phyloP scores from a whole-genome alignment of 2,329 filamentous ascomycete species.

The Aspergillus tamarii region DNA sequence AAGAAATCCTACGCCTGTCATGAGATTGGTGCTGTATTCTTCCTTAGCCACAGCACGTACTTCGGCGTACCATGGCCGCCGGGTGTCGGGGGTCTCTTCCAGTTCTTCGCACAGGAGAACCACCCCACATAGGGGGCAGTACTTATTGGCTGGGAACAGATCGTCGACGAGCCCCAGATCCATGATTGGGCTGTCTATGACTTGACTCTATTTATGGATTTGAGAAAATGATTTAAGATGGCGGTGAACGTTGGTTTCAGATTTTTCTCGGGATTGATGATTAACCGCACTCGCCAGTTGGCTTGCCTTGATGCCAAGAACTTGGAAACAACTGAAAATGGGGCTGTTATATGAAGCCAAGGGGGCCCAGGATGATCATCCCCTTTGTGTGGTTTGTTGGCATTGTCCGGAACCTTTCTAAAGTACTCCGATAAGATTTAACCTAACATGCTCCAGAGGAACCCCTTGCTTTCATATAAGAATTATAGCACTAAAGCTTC shows the following conservation, averaged over 20 bases:
- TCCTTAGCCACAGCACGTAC: background rate
- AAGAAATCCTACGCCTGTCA: background rate
- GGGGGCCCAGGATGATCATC: too few relatives aligned
- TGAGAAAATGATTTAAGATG: background rate
- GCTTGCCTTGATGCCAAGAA: background rate
- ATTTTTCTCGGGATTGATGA: slow-evolving; percentile 2
- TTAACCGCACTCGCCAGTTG: slow-evolving; percentile 2
- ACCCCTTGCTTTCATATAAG: too few relatives aligned
- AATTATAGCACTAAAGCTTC: too few relatives aligned
- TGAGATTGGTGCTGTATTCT: background rate
- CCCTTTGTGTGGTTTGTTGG: too few relatives aligned
- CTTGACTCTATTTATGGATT: background rate
- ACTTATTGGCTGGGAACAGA: background rate
- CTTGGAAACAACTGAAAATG: too few relatives aligned
- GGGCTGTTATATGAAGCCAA: too few relatives aligned
- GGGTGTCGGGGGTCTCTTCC: background rate
- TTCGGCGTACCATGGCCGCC: slow-evolving; percentile 2
- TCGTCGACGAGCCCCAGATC: background rate
- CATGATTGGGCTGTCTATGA: background rate
- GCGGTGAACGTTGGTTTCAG: background rate
- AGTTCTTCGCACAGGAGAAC: background rate
- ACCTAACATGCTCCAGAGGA: accelerated
- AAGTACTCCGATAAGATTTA: too few relatives aligned
- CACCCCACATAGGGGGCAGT: background rate
- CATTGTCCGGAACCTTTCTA: too few relatives aligned